phyloP scores from a whole-genome alignment of 495 filamentous ascomycete species.

The Margaritispora aquatica region DNA sequence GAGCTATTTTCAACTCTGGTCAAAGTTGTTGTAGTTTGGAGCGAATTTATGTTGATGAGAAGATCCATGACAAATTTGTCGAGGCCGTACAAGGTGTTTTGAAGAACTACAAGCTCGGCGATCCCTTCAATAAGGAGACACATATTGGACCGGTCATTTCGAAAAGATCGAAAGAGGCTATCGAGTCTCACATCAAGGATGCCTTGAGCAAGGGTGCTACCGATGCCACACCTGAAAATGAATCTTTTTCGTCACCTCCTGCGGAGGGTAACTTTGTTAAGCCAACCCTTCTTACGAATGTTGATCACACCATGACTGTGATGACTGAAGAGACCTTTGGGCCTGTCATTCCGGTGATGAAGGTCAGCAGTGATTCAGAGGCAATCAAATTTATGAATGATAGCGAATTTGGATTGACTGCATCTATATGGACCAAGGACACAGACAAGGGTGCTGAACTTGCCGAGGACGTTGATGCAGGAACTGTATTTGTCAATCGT shows the following conservation, averaged over 20 bases:
- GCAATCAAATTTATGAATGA: slow-evolving; percentile 90
- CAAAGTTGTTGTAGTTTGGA: slow-evolving; percentile 95
- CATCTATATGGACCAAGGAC: slow-evolving; percentile 98
- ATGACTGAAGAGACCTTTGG: slow-evolving; percentile 98
- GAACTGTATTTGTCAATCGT: slow-evolving; percentile 94
- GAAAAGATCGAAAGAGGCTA: slow-evolving; percentile 63
- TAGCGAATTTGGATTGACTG: slow-evolving; percentile 88
- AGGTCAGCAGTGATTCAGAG: slow-evolving; percentile 75
- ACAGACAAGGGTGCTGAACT: slow-evolving; percentile 67
- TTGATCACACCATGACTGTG: slow-evolving; percentile 78
- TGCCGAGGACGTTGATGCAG: slow-evolving; percentile 78
- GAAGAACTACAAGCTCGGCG: slow-evolving; percentile 80
- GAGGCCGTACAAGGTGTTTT: slow-evolving; percentile 72
- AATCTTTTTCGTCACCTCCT: slow-evolving; percentile 62
- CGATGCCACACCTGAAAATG: slow-evolving; percentile 76
- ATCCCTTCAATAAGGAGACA: slow-evolving; percentile 71
- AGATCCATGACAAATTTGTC: slow-evolving; percentile 76
- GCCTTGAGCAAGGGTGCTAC: slow-evolving; percentile 78
- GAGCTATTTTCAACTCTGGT: slow-evolving; percentile 92
- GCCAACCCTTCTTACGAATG: slow-evolving; percentile 75
- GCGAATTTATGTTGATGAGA: slow-evolving; percentile 84
- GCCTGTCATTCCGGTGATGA: slow-evolving; percentile 90
- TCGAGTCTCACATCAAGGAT: slow-evolving; percentile 75
- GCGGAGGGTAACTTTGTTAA: slow-evolving; percentile 76
- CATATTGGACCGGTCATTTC: slow-evolving; percentile 89